Evolutionary conservation across 2,329 filamentous ascomycete genomes (phyloP), one percentile per base, ranked within the genome.

Genomic region (Cladophialophora carrionii): DNA sequence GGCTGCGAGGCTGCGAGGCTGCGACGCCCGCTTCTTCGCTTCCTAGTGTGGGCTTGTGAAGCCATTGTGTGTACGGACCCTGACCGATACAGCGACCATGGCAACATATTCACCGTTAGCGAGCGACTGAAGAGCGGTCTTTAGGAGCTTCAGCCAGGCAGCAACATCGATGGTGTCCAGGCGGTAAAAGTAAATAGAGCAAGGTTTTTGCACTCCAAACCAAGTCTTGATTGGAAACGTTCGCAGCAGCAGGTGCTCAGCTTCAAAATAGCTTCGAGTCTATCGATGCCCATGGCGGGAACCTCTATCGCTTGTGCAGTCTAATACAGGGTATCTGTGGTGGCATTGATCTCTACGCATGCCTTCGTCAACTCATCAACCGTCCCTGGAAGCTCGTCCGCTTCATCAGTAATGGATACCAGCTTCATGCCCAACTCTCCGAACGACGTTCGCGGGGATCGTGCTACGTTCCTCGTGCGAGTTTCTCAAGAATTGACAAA

Each of bases 41-140:
- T n/a, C n/a, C n/a, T n/a, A n/a, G n/a, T n/a, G n/a, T n/a, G n/a
- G n/a, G n/a, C n/a, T n/a, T n/a, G n/a, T n/a, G n/a, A n/a, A n/a
- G n/a, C n/a, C n/a, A n/a, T n/a, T n/a, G n/a, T n/a, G n/a, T n/a
- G n/a, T n/a, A n/a, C n/a, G n/a, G n/a, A n/a, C n/a, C n/a, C n/a
- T n/a, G n/a, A n/a, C n/a, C n/a, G n/a, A n/a, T n/a, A n/a, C n/a
- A n/a, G n/a, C n/a, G n/a, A n/a, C n/a, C n/a, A n/a, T n/a, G n/a
- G n/a, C n/a, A n/a, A n/a, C n/a, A n/a, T n/a, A n/a, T n/a, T n/a
- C n/a, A n/a, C n/a, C n/a, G n/a, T n/a, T n/a, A n/a, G n/a, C n/a
- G n/a, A n/a, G n/a, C 85, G 0, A 85, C 78, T 24, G 24, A 22
- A 22, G 20, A 49, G 46, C 46, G 20, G 20, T 4, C 46, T 49